phyloP scores from a whole-genome alignment of 495 filamentous ascomycete genomes.

The Penicillium canariense region DNA sequence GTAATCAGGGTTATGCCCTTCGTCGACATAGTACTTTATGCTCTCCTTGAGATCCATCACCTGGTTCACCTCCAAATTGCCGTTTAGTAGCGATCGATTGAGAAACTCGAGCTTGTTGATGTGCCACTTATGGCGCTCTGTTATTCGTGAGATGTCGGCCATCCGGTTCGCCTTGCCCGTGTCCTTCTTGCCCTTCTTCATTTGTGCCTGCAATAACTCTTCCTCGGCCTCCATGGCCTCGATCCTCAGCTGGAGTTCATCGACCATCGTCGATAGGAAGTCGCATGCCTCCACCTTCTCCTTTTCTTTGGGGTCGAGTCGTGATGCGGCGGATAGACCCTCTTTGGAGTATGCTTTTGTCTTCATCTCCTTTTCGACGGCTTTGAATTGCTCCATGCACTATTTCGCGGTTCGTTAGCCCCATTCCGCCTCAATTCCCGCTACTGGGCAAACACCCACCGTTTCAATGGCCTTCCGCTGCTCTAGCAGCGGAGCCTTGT shows the following conservation, averaged over 20 bases:
- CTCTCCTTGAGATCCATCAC: conserved; percentile 85
- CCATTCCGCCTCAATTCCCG: neutral
- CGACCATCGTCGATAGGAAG: conserved; percentile 83
- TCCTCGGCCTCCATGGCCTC: conserved; percentile 89
- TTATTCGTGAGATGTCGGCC: conserved; percentile 75
- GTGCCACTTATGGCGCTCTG: conserved; percentile 96
- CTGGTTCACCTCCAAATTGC: conserved; percentile 78
- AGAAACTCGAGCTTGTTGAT: conserved; percentile 89
- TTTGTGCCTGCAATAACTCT: conserved; percentile 77
- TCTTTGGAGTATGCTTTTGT: conserved; percentile 99
- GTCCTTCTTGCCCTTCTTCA: conserved; percentile 94
- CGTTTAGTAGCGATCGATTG: conserved; percentile 86
- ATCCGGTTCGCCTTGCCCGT: conserved; percentile 78
- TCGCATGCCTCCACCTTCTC: conserved; percentile 83
- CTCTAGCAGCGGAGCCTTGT: conserved; percentile 91
- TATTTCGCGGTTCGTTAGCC: conserved; percentile 39
- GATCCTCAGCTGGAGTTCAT: conserved; percentile 89
- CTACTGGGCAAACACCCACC: conserved; percentile 46
- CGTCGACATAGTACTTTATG: conserved; percentile 92
- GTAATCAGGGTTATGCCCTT: conserved; percentile 83
- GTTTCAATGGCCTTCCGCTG: conserved; percentile 94
- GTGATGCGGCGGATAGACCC: conserved; percentile 82
- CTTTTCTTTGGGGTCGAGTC: conserved; percentile 92
- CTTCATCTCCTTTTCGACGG: conserved; percentile 99
- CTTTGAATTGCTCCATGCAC: conserved; percentile 99